Conservation (phyloP, 805 yeast species). For the Saccharomycopsis sp. region DNA sequence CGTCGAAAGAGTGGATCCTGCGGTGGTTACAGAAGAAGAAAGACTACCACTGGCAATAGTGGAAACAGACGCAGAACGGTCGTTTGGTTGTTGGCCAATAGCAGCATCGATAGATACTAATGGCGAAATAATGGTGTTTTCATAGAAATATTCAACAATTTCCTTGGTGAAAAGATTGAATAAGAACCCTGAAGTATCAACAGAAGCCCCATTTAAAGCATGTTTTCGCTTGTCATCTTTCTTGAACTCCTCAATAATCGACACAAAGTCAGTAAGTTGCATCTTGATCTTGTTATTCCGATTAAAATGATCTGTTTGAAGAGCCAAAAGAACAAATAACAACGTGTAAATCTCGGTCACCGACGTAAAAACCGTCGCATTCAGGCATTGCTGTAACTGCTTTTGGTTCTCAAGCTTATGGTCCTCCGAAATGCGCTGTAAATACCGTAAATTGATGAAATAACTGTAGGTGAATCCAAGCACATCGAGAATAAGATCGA, state of each 20-base stretch:
- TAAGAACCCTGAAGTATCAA: slow-evolving; percentile 22
- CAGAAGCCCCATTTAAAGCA: slow-evolving; percentile 29
- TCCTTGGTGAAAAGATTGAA: slow-evolving; percentile 32
- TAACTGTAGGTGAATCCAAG: slow-evolving; percentile 48
- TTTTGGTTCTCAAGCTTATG: neutral
- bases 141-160: slow-evolving; percentile 52
- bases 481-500: slow-evolving; percentile 56
- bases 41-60: neutral
- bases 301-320: slow-evolving; percentile 72
- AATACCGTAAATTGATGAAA: slow-evolving; percentile 20
- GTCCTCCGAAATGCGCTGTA: slow-evolving; percentile 2
- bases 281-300: slow-evolving; percentile 60
- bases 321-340: slow-evolving; percentile 57
- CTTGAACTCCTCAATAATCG: slow-evolving; percentile 35
- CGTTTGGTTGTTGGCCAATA: neutral
- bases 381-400: neutral
- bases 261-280: slow-evolving; percentile 55
- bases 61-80: neutral
- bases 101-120: slow-evolving; percentile 42
- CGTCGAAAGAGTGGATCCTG: neutral
- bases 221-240: slow-evolving; percentile 24
- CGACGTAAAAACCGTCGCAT: slow-evolving; percentile 14
- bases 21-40: neutral
- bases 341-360: slow-evolving; percentile 55
- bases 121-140: slow-evolving; percentile 56